phyloP scores from a whole-genome alignment of 441 rosid genomes.

The Arabidopsis hybrid region DNA sequence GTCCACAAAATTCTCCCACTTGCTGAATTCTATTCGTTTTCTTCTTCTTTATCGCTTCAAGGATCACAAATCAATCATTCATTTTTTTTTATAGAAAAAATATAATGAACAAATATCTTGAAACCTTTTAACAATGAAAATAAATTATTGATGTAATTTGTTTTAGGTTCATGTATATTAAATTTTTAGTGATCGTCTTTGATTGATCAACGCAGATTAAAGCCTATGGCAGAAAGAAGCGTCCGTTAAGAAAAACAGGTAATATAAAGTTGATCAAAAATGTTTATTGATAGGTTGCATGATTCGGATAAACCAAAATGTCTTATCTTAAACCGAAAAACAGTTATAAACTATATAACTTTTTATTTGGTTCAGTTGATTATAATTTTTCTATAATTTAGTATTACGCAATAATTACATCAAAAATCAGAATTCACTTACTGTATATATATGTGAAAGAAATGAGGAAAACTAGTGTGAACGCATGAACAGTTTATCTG shows the following conservation, averaged over 20 bases:
- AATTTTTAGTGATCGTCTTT: slow-evolving; percentile 7
- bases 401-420: not conserved
- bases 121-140: slow-evolving; percentile 5
- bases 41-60: slow-evolving; percentile 34
- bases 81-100: not conserved
- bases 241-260: not conserved
- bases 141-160: not conserved
- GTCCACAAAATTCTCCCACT: slow-evolving; percentile 46
- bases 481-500: not conserved
- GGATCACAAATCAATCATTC: slow-evolving; percentile 25
- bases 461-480: not conserved
- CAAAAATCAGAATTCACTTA: not conserved
- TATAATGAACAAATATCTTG: slow-evolving; percentile 5
- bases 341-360: not conserved
- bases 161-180: slow-evolving; percentile 2
- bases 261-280: not conserved
- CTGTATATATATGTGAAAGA: not conserved
- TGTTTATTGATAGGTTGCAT: not conserved
- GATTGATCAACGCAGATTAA: slow-evolving; percentile 4
- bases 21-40: slow-evolving; percentile 35
- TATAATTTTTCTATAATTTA: not conserved
- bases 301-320: slow-evolving; percentile 5
- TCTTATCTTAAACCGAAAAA: not conserved
- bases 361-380: not conserved
- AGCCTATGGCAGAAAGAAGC: not conserved